Conservation (phyloP, 2,329 filamentous ascomycete species). For the Beauveria caledonica region DNA sequence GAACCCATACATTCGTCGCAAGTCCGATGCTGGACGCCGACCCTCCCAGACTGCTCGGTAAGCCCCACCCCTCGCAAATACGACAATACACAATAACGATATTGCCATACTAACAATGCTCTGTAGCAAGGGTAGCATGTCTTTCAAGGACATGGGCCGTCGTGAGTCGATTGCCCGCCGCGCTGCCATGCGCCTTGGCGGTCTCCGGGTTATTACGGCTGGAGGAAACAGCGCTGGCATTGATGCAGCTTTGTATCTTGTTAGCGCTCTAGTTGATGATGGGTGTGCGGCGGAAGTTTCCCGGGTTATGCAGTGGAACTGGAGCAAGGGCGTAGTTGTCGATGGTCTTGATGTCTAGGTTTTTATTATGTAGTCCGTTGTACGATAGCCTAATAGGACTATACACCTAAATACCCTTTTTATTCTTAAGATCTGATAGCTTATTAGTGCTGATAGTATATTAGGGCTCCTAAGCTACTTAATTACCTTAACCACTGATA, state of each 20-base stretch:
- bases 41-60: conserved; percentile 51
- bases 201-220: conserved; percentile 67
- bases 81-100: neutral
- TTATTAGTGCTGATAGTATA: neutral
- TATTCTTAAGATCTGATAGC: conserved; percentile 3
- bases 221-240: conserved; percentile 73
- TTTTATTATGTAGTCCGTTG: conserved; percentile 9
- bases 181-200: conserved; percentile 63
- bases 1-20: conserved; percentile 74
- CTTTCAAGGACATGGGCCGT: conserved; percentile 67
- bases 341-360: conserved; percentile 73
- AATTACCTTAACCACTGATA: too few relatives aligned
- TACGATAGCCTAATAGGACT: conserved; percentile 12
- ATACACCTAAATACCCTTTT: conserved; percentile 1
- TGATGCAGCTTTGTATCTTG: conserved; percentile 77
- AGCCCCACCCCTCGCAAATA: conserved; percentile 22
- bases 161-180: conserved; percentile 76
- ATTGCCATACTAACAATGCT: conserved; percentile 16
- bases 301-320: conserved; percentile 69
- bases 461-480: too few relatives aligned
- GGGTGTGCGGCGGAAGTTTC: conserved; percentile 69
- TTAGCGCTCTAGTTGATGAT: conserved; percentile 73
- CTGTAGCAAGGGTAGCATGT: conserved; percentile 71
- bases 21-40: conserved; percentile 56
- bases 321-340: conserved; percentile 78